Conservation (phyloP, 2,329 filamentous ascomycete species). For the Neofusicoccum umdonicola region DNA sequence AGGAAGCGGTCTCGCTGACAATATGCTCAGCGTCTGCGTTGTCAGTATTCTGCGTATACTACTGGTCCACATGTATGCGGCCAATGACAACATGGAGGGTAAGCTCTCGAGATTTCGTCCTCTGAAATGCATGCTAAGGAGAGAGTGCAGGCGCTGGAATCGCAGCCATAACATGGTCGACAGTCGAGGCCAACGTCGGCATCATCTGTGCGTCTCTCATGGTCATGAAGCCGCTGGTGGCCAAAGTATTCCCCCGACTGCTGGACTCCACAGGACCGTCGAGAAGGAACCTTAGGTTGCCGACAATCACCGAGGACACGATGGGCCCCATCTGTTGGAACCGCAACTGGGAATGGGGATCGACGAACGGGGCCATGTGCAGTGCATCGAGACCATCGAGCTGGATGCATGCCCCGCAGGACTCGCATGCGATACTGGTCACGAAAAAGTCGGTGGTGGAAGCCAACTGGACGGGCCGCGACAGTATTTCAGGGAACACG, state of each 20-base stretch:
- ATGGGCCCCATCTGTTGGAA: not conserved
- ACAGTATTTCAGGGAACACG: not conserved
- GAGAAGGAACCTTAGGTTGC: not conserved
- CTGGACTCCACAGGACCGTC: constrained; percentile 24
- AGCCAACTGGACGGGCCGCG: not conserved
- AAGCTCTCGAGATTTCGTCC: not conserved
- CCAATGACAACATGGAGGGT: constrained; percentile 21
- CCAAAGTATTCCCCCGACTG: constrained; percentile 59
- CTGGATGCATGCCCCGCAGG: not conserved
- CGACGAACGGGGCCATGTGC: constrained; percentile 1
- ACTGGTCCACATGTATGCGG: constrained; percentile 29
- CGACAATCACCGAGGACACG: not conserved
- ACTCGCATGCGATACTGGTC: not conserved
- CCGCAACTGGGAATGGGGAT: not conserved
- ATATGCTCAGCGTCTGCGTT: constrained; percentile 27
- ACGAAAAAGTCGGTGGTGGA: constrained; percentile 15
- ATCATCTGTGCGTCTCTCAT: constrained; percentile 83
- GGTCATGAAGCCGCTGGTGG: constrained; percentile 65
- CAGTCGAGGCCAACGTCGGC: constrained; percentile 80
- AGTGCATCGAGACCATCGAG: not conserved
- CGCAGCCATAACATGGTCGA: constrained; percentile 9
- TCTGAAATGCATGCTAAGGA: not conserved
- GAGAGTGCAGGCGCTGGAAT: not conserved
- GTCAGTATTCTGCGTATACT: constrained; percentile 35
- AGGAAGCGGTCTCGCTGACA: not conserved